phyloP scores from a whole-genome alignment of 2,329 filamentous ascomycete genomes.

The Coleophoma crateriformis region DNA sequence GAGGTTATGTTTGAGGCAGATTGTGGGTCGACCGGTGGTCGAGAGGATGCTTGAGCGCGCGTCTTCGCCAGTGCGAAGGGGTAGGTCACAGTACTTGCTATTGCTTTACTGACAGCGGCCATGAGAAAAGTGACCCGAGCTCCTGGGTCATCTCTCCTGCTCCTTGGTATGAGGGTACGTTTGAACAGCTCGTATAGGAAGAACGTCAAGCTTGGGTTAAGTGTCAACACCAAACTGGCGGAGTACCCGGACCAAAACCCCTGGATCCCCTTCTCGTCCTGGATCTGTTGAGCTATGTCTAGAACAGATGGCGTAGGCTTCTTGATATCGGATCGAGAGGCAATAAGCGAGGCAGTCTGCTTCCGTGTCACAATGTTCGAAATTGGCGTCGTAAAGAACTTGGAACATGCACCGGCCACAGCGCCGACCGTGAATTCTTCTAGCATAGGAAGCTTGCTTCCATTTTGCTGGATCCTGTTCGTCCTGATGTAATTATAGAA shows the following conservation, averaged over 20 bases:
- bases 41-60: constrained; percentile 59
- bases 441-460: constrained; percentile 46
- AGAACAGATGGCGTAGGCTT: constrained; percentile 26
- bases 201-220: constrained; percentile 85
- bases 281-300: constrained; percentile 60
- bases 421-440: constrained; percentile 74
- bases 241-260: constrained; percentile 90
- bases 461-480: constrained; percentile 32
- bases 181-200: constrained; percentile 72
- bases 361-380: constrained; percentile 78
- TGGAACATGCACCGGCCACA: constrained; percentile 67
- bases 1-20: constrained; percentile 22
- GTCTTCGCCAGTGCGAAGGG: constrained; percentile 84
- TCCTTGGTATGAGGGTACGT: constrained; percentile 47
- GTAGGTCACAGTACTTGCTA: constrained; percentile 74
- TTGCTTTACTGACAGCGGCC: constrained; percentile 73
- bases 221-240: constrained; percentile 69
- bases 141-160: constrained; percentile 45
- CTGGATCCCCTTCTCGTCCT: constrained; percentile 60
- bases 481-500: constrained; percentile 57
- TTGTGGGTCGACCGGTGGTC: constrained; percentile 25
- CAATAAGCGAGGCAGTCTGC: constrained; percentile 59
- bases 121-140: constrained; percentile 54
- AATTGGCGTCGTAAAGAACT: constrained; percentile 73
- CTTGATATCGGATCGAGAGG: constrained; percentile 26